phyloP scores from a whole-genome alignment of 208 protist genomes.

The Acanthamoeba healyi region DNA sequence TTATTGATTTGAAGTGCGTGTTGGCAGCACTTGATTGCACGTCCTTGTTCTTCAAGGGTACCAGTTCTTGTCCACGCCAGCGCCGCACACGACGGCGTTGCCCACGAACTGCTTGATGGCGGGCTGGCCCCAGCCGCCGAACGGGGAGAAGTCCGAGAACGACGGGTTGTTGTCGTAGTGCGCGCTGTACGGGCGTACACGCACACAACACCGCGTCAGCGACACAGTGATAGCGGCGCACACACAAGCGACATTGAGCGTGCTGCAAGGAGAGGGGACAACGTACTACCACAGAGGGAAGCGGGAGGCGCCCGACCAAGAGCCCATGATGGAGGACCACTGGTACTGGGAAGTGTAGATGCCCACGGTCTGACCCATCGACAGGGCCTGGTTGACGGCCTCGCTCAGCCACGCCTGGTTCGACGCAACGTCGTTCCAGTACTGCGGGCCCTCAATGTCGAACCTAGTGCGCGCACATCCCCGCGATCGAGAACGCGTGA shows the following conservation, averaged over 20 bases:
- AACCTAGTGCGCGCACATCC: neutral
- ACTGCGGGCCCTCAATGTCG: slow-evolving; percentile 67
- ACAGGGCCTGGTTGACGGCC: slow-evolving; percentile 19
- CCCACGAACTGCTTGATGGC: slow-evolving; percentile 70
- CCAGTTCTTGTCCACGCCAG: slow-evolving; percentile 63
- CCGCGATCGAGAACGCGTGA: too few relatives aligned
- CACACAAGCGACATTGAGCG: too few relatives aligned
- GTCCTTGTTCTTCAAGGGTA: neutral
- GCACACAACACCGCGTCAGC: too few relatives aligned
- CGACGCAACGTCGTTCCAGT: slow-evolving; percentile 40
- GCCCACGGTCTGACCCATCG: neutral
- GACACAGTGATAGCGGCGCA: too few relatives aligned
- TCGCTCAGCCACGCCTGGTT: slow-evolving; percentile 40
- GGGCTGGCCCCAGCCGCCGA: slow-evolving; percentile 41
- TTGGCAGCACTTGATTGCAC: neutral
- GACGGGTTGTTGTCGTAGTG: slow-evolving; percentile 65
- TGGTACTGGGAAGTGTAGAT: slow-evolving; percentile 56
- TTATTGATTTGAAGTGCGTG: neutral
- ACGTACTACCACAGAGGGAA: slow-evolving; percentile 72
- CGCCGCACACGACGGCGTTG: slow-evolving; percentile 11
- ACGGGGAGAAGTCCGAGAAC: slow-evolving; percentile 51
- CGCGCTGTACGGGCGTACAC: too few relatives aligned
- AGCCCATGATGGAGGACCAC: slow-evolving; percentile 64
- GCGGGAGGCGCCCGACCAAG: neutral
- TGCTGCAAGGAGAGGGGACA: neutral